Base-by-base conservation (phyloP, 2,329 filamentous ascomycete genomes). In the Hymenoscyphus fructigenus region DNA sequence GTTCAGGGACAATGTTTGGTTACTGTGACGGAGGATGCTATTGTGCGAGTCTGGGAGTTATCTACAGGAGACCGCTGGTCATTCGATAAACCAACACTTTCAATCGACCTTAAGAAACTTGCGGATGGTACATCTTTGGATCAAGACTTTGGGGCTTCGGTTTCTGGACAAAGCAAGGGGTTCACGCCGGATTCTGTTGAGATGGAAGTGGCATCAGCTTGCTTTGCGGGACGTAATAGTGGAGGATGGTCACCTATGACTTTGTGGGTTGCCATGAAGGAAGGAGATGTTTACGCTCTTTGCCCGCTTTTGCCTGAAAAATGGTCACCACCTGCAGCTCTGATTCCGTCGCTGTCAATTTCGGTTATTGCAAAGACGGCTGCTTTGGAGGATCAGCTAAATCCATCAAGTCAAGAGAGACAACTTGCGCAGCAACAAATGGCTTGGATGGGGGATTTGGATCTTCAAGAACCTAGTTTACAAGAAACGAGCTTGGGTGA, bases 191-290 rank as follows among this genome's bases (percentile, higher is more conserved):
- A 98, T 75, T 87, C 86, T 1, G 89, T 96, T 65, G 93, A 98
- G 75, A 96, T 99, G 89, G 91, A 97, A 74, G 92, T 96, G 26
- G 92, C 93, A 3, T 89, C 93, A 1, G 93, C 93, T 60, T 91
- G 88, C 75, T 99, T 99, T 79, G 82, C 84, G 41, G 81, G 80
- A 14, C 82, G 83, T 68, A 82, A 82, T 41, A 85, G 85, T 6
- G 94, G 93, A 15, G 93, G 93, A 62, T 99, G 95, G 95, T 91
- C 93, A 7, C 88, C 93, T 10, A 97, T 97, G 91, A 98, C 95
- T 0, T 82, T 99, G 12, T 99, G 94, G 92, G 81, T 98, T 60
- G 93, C 93, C n/a, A 99, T 97, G 91, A 87, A 88, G 44, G 91
- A 92, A 66, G 95, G 95, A 3, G 93, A 97, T 74, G 85, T 98